phyloP scores from a whole-genome alignment of 768 basidiomycete species.

The Macrolepiota fuliginosa region DNA sequence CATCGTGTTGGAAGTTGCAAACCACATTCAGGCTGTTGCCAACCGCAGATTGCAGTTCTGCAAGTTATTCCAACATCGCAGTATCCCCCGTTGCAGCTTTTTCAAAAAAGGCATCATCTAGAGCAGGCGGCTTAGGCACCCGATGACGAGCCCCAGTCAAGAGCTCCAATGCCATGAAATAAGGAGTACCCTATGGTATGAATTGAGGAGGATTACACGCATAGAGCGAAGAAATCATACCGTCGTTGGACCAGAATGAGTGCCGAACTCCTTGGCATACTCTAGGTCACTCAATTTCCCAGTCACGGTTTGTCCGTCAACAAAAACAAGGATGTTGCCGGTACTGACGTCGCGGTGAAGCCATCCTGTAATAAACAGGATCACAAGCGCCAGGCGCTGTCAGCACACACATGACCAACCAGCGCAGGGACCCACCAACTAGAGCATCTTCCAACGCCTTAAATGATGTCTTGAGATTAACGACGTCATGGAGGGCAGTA shows the following conservation, averaged over 20 bases:
- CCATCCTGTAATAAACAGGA: constrained; percentile 8
- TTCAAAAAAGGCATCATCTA: no score
- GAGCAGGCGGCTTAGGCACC: background rate
- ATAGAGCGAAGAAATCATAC: background rate
- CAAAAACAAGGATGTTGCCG: constrained; percentile 6
- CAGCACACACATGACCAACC: background rate
- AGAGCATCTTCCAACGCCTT: background rate
- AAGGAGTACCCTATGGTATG: constrained; percentile 7
- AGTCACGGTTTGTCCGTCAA: background rate
- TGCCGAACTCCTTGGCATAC: background rate
- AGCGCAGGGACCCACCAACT: background rate
- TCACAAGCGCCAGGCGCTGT: background rate
- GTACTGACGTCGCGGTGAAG: constrained; percentile 11
- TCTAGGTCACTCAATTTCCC: background rate
- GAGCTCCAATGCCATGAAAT: constrained; percentile 12
- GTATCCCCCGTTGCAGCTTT: no score
- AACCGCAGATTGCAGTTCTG: no score
- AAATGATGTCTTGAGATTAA: background rate
- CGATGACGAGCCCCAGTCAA: background rate
- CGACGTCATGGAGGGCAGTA: background rate
- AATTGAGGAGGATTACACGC: background rate
- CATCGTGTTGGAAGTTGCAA: background rate
- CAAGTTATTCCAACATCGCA: no score
- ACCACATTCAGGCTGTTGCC: no score
- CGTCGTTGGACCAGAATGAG: background rate